Base-by-base conservation (phyloP, 2,329 filamentous ascomycete species). In the Aspergillus tubingensis region DNA sequence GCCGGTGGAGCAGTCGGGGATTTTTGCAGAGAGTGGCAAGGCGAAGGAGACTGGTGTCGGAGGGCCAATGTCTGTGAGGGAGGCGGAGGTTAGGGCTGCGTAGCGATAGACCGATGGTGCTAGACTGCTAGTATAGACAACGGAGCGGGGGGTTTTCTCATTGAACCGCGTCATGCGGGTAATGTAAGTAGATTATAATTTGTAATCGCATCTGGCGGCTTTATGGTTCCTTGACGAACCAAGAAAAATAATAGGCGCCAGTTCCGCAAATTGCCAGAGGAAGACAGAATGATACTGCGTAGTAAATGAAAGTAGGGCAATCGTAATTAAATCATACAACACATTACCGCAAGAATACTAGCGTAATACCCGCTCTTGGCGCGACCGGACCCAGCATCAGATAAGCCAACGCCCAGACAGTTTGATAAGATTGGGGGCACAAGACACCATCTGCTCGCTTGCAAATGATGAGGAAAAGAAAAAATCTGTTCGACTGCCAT, bases 71-170 rank as follows among this genome's bases (percentile, higher is more conserved):
- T 49, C 44, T 17, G 47, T 50, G 47, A 50, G 25, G 17, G 47
- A 50, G 21, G 47, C 47, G 23, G 47, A 50, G 47, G 47, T 50
- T 50, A 50, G 47, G 47, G 47, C 47, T 50, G 19, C 23, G 41
- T 50, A 17, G 47, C 15, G 23, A 25, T 50, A 19, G 47, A 32
- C 30, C 30, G 23, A 25, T 15, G n/a, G 23, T 7, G 7, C 23
- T 23, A 25, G 25, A 25, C 25, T 8, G 23, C 3, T n/a, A 36
- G 32, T 6, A 21, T 44, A 44, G 10, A 44, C 10, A 23, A 44
- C 21, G 41, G 41, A 44, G 41, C 10, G 32, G 32, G 11, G 21
- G 19, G 13, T 44, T 43, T 44, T 3, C 19, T 44, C 17, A 21
- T 44, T 21, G 13, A 44, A 44, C 41, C 41, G 19, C 41, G 19